These are phyloP conservation scores for Phanerochaete sordida DNA, from an alignment of 768 basidiomycete genomes.

Conservation along the genomic window DNA sequence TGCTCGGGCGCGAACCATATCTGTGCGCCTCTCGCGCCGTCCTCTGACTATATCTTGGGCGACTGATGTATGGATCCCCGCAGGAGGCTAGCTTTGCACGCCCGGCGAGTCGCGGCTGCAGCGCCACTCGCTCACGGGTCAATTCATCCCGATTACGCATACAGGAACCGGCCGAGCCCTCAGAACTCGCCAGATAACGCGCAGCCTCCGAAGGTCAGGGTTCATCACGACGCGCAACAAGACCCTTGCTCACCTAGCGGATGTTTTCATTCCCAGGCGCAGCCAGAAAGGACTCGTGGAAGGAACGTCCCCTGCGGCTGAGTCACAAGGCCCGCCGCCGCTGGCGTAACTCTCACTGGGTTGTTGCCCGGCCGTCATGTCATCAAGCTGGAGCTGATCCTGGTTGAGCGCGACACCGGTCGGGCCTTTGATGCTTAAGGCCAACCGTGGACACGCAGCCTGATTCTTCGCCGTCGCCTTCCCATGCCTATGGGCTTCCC, in stretches of 20 bases:
- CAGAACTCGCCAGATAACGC: background rate
- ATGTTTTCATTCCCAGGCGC: background rate
- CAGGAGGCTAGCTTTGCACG: background rate
- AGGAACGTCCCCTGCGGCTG: background rate
- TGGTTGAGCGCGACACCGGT: background rate
- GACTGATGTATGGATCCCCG: background rate
- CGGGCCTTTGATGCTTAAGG: background rate
- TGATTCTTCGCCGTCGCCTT: background rate
- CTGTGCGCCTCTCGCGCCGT: background rate
- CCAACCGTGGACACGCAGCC: background rate
- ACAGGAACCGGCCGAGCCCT: background rate
- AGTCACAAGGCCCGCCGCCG: conserved; percentile 1
- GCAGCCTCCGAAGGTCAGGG: background rate
- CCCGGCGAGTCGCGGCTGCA: background rate
- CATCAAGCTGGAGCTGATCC: conserved; percentile 3
- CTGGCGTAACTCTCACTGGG: conserved; percentile 1
- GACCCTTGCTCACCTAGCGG: background rate
- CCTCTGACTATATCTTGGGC: background rate
- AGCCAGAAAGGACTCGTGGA: background rate
- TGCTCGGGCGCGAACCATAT: background rate
- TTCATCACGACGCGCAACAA: background rate
- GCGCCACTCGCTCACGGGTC: background rate
- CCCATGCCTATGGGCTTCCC: background rate
- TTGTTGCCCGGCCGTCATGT: background rate
- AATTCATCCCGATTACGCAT: conserved; percentile 3